Base-by-base conservation (phyloP, 2,329 filamentous ascomycete species). In the Neophaeococcomyces mojaviensis region DNA sequence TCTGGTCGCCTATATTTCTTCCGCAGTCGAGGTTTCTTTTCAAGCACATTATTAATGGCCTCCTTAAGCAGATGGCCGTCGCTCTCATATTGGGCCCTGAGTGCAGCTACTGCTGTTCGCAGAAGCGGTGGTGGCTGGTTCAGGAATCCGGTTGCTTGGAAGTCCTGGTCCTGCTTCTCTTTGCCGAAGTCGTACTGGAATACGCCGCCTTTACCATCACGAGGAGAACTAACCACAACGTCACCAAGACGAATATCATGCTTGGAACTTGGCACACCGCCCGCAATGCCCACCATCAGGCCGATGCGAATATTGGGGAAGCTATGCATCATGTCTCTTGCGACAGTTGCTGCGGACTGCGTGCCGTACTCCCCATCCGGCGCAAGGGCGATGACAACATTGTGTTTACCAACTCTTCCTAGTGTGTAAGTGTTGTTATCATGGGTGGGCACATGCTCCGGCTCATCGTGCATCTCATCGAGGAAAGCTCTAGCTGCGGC, bases 261-360 rank as follows among this genome's bases (percentile, higher is more conserved):
- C 24, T 47, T 32, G 4, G 7, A 12, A 19, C 18, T 20, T 6
- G 59, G 60, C 1, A 57, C 52, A 1, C 58, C 60, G 9, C 64
- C 64, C 0, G 64, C 68, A 31, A 73, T 66, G 15, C 69, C 69
- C 1, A 73, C 68, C 60, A 73, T 62, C 1, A 73, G 56, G 2
- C 61, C 50, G 1, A 59, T 44, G 16, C 51, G 35, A 9, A 61
- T 50, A 24, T 33, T 41, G 3, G 46, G 39, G 26, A 55, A 58
- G 32, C 46, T 53, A 42, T 50, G 47, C 8, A 48, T 28, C 26
- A 52, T 33, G 7, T 54, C 34, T 8, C 32, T 44, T 3, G 47
- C 41, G 13, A 50, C 49, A 12, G 33, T 43, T 4, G 49, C 42
- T 8, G 51, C 49, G 10, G 33, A 3, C 19, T 39, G 46, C 18